These are phyloP conservation scores for Globisporangium parvum DNA, from an alignment of 352 stramenopile genomes.

Conservation along the genomic window DNA sequence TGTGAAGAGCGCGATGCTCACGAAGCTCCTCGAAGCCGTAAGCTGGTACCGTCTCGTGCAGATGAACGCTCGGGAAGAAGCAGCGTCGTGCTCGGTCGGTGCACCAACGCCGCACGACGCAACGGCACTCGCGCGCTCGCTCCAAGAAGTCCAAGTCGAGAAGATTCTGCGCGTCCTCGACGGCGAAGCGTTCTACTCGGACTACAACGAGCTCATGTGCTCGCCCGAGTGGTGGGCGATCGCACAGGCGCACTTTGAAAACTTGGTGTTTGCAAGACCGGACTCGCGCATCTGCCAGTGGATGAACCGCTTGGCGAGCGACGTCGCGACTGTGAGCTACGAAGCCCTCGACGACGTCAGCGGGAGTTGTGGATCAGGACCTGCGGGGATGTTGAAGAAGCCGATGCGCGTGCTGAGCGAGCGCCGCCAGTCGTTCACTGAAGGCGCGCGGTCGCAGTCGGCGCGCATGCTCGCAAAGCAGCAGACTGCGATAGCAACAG, in stretches of 20 bases:
- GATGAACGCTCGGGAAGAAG: constrained; percentile 63
- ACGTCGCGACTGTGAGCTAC: constrained; percentile 48
- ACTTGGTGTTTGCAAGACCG: constrained; percentile 64
- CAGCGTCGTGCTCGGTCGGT: constrained; percentile 41
- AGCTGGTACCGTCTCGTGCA: constrained; percentile 85
- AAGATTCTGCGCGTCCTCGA: constrained; percentile 70
- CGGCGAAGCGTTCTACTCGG: constrained; percentile 78
- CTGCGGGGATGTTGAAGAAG: no score
- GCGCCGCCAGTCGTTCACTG: constrained; percentile 8
- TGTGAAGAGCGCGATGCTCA: constrained; percentile 57
- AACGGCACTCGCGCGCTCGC: constrained; percentile 13
- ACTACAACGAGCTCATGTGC: constrained; percentile 79
- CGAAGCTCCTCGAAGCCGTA: constrained; percentile 71
- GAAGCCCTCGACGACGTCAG: constrained; percentile 44
- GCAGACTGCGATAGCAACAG: constrained; percentile 14
- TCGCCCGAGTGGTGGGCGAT: constrained; percentile 77
- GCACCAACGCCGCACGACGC: constrained; percentile 10
- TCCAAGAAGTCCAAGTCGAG: constrained; percentile 67
- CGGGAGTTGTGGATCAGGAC: no score
- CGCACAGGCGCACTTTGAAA: constrained; percentile 83
- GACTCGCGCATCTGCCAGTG: constrained; percentile 70
- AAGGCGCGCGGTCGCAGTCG: constrained; percentile 3
- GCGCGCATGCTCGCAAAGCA: background rate
- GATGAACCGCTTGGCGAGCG: constrained; percentile 55
- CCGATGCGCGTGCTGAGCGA: background rate